Base-by-base conservation (phyloP, 176 grass and related monocot genomes). In the Panicum miliaceum region DNA sequence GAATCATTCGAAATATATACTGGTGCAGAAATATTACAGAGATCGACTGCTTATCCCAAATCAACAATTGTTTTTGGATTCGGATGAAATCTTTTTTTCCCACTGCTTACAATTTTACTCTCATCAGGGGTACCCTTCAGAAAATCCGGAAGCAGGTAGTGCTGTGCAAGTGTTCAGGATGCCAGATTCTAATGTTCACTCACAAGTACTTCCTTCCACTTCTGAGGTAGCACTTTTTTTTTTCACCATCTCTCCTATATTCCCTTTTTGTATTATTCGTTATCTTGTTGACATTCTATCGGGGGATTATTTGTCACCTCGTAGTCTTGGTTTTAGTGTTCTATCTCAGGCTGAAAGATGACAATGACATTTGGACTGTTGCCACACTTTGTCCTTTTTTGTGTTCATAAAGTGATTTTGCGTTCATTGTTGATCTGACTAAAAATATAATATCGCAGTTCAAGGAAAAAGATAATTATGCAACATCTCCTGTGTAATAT, bases 141-240 rank as follows among this genome's bases (percentile, higher is more conserved):
- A 90, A 62, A 87, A 90, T 80, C 83, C 64, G 4, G 87, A 90
- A 84, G 68, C 57, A 73, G 88, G 81, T 80, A 89, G 85, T 94
- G 34, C 76, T 47, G 81, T 68, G 26, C 89, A 89, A 52, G 86
- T 90, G 78, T 90, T 92, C 41, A 88, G 85, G 76, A 92, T 90
- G 64, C 77, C 86, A 75, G 88, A 86, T 78, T 43, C 86, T 70
- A 90, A 73, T 82, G 79, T 81, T 60, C 85, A 88, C 59, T 73
- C 75, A n/a, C 85, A 88, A 77, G 88, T 87, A 60, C 85, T 91
- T 13, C 67, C 82, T 81, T 88, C 87, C 27, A 64, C 90, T 29
- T 90, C 93, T 52, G 93, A 92, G 93, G 93, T 95, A 74, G 19
- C 63, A 56, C 56, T 72, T 19, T 16, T 72, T 19, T 16, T 73